These are phyloP conservation scores for Biscutella auriculata DNA, from an alignment of 441 rosid genomes.

Conservation along the genomic window DNA sequence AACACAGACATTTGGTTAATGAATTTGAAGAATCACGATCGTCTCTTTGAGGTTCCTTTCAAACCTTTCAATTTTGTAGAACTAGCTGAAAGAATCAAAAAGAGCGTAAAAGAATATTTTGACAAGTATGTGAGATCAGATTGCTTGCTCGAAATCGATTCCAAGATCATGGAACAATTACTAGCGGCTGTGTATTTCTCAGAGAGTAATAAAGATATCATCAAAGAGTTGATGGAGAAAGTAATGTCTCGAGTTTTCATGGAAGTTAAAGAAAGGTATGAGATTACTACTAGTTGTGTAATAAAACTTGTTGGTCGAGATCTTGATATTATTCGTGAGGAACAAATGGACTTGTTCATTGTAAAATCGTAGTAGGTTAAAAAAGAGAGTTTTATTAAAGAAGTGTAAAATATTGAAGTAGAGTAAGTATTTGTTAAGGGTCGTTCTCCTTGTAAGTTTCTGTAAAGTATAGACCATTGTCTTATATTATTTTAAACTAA, in stretches of 20 bases:
- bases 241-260: slow-evolving; percentile 38
- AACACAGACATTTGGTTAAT: slow-evolving; percentile 47
- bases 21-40: slow-evolving; percentile 32
- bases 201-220: slow-evolving; percentile 14
- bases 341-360: slow-evolving; percentile 19
- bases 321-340: slow-evolving; percentile 2
- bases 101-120: slow-evolving; percentile 28
- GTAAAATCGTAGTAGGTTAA: slow-evolving; percentile 15
- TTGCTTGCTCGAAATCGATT: slow-evolving; percentile 41
- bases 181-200: slow-evolving; percentile 44
- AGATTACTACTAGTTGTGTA: slow-evolving; percentile 26
- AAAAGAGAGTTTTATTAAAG: not conserved
- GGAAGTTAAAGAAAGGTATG: slow-evolving; percentile 31
- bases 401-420: slow-evolving; percentile 14
- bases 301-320: slow-evolving; percentile 37
- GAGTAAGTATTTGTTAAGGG: too few relatives aligned
- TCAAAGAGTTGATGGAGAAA: slow-evolving; percentile 46
- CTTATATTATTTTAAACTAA: too few relatives aligned
- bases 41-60: slow-evolving; percentile 36
- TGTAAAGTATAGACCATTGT: too few relatives aligned
- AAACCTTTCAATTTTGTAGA: slow-evolving; percentile 59
- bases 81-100: slow-evolving; percentile 33
- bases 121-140: slow-evolving; percentile 25
- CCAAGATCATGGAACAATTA: slow-evolving; percentile 47
- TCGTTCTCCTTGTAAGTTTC: too few relatives aligned